phyloP scores from a whole-genome alignment of 1,284 basidiomycete species.

The Cutaneotrichosporon sp. region DNA sequence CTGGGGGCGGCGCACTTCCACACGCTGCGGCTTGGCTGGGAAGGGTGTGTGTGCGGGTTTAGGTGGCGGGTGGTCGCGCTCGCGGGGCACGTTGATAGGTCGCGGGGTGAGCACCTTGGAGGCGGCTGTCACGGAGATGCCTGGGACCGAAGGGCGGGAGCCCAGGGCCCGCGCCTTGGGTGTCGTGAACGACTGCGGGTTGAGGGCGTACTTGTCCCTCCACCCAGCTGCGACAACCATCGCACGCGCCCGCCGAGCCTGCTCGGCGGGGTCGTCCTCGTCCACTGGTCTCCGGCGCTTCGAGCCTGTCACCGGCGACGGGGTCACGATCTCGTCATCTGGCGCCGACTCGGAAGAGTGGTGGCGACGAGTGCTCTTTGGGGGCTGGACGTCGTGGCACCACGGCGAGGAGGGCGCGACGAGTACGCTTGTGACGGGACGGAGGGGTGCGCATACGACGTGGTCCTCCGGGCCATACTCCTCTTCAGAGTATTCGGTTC shows the following conservation, averaged over 20 bases:
- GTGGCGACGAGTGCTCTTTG: not conserved
- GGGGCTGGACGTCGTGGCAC: not conserved
- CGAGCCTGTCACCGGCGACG: constrained; percentile 14
- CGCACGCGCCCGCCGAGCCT: constrained; percentile 30
- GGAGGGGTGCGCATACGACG: not conserved
- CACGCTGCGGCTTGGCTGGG: not conserved
- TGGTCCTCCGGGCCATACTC: constrained; percentile 3
- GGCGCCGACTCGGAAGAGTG: constrained; percentile 35
- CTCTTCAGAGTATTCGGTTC: not conserved
- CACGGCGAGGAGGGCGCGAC: constrained; percentile 29
- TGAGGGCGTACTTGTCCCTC: constrained; percentile 47
- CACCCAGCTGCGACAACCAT: constrained; percentile 44
- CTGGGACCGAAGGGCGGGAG: not conserved
- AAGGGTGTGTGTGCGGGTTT: not conserved
- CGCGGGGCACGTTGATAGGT: constrained; percentile 2
- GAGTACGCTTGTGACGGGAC: constrained; percentile 16
- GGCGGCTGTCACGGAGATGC: constrained; percentile 6
- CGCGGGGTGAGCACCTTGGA: constrained; percentile 8
- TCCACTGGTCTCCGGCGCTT: not conserved
- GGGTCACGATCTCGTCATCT: constrained; percentile 38
- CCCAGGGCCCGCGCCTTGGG: not conserved
- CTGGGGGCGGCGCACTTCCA: not conserved
- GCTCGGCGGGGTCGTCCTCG: constrained; percentile 29
- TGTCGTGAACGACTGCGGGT: not conserved
- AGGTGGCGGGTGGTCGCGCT: not conserved